Evolutionary conservation across 2,329 filamentous ascomycete genomes (phyloP).

Genomic region (Apiospora hydei): DNA sequence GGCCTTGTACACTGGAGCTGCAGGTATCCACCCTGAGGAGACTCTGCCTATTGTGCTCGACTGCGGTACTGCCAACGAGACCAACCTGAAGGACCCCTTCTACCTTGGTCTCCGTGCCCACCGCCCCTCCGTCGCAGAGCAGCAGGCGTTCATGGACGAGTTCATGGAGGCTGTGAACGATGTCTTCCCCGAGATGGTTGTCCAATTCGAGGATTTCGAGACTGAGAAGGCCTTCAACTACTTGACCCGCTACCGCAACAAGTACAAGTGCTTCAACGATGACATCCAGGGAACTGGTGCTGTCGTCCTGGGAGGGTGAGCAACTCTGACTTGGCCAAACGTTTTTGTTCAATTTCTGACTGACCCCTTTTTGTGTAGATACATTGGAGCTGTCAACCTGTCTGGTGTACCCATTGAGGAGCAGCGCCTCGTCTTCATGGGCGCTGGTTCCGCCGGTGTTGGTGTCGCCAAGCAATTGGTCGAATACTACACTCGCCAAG

Average conservation of each 20-base stretch:
- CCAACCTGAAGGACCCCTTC: conserved; percentile 72
- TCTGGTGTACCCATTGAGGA: conserved; percentile 87
- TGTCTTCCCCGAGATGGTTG: conserved; percentile 69
- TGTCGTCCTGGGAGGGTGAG: conserved; percentile 85
- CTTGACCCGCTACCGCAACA: conserved; percentile 85
- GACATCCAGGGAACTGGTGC: conserved; percentile 98
- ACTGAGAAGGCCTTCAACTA: conserved; percentile 90
- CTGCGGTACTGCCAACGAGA: conserved; percentile 71
- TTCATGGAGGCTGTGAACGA: conserved; percentile 92
- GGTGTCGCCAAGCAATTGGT: conserved; percentile 98
- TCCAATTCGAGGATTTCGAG: conserved; percentile 98
- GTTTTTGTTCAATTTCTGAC: neutral
- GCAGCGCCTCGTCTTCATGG: conserved; percentile 94
- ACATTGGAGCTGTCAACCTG: conserved; percentile 78
- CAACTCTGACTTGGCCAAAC: neutral
- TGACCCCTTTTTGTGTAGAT: conserved; percentile 41
- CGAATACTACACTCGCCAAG: conserved; percentile 93
- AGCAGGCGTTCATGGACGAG: conserved; percentile 94
- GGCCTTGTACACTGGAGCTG: conserved; percentile 92
- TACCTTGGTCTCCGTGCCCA: conserved; percentile 90
- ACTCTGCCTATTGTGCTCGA: conserved; percentile 77
- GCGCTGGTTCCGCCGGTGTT: conserved; percentile 92
- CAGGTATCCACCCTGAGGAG: conserved; percentile 90
- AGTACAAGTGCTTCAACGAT: conserved; percentile 97
- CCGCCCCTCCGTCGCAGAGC: conserved; percentile 78